phyloP scores from a whole-genome alignment of 108 stramenopile species.

The Poteriospumella lacustris region DNA sequence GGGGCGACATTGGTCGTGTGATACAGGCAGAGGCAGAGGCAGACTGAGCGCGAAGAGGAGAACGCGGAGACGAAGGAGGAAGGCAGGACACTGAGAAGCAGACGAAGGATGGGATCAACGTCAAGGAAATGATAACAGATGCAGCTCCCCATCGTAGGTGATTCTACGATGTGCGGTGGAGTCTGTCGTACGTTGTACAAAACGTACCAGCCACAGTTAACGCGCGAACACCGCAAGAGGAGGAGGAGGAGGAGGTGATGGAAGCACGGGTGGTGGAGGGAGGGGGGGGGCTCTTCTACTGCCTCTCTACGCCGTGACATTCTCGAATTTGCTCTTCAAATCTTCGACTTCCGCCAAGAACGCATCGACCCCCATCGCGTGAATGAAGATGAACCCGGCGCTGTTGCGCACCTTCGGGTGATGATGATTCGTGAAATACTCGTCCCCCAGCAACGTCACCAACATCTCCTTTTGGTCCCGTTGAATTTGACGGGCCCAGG shows the following conservation, averaged over 20 bases:
- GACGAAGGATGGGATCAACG: too few relatives aligned
- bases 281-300: neutral
- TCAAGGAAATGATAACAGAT: too few relatives aligned
- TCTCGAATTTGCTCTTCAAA: conserved; percentile 22
- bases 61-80: too few relatives aligned
- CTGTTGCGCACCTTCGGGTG: conserved; percentile 8
- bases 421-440: conserved; percentile 21
- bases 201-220: too few relatives aligned
- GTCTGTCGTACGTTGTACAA: too few relatives aligned
- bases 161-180: too few relatives aligned
- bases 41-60: too few relatives aligned
- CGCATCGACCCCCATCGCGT: conserved; percentile 17
- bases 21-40: too few relatives aligned
- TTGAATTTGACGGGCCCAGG: conserved; percentile 30
- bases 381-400: conserved; percentile 28
- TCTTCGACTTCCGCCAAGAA: conserved; percentile 20
- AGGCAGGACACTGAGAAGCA: too few relatives aligned
- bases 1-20: too few relatives aligned
- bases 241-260: neutral
- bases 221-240: conserved; percentile 28
- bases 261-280: neutral
- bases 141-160: too few relatives aligned
- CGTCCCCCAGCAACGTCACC: conserved; percentile 28
- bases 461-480: conserved; percentile 19
- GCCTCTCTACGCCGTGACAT: neutral